A percentile compares a stretch with the other conserved stretches of the same genome.
Conservation (phyloP, 2,329 filamentous ascomycete genomes). For the Colletotrichum cordylinicola region DNA sequence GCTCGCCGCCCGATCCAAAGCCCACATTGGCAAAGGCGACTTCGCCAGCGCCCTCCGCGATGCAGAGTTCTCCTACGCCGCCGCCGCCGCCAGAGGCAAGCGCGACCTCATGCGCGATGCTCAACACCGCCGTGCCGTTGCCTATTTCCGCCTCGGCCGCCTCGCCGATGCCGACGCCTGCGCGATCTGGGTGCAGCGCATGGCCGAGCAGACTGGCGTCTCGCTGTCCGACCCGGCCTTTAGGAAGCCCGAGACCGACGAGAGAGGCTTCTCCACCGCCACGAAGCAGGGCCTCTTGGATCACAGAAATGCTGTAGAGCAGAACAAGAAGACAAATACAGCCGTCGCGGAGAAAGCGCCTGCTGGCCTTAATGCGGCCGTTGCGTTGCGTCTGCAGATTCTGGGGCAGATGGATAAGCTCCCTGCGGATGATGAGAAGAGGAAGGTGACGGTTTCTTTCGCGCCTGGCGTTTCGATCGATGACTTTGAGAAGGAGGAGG, state of each 20-base stretch:
- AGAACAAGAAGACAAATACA: background rate
- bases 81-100: slow-evolving; percentile 71
- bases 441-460: slow-evolving; percentile 47
- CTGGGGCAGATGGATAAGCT: slow-evolving; percentile 50
- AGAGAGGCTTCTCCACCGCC: slow-evolving; percentile 52
- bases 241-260: slow-evolving; percentile 44
- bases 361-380: slow-evolving; percentile 44
- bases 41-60: slow-evolving; percentile 72
- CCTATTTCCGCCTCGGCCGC: slow-evolving; percentile 71
- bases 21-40: slow-evolving; percentile 70
- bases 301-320: slow-evolving; percentile 33
- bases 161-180: slow-evolving; percentile 80
- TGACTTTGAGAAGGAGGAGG: slow-evolving; percentile 1
- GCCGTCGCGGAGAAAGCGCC: slow-evolving; percentile 24
- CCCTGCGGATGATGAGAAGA: slow-evolving; percentile 47
- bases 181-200: slow-evolving; percentile 61
- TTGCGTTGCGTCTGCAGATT: slow-evolving; percentile 53
- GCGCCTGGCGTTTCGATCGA: slow-evolving; percentile 14
- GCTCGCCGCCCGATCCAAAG: slow-evolving; percentile 82
- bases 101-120: slow-evolving; percentile 80
- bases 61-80: slow-evolving; percentile 68
- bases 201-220: slow-evolving; percentile 40
- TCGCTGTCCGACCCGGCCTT: slow-evolving; percentile 35
- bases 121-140: slow-evolving; percentile 80
- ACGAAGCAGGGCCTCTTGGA: slow-evolving; percentile 35